These are phyloP conservation scores for Penstemon eatonii DNA, from an alignment of 257 asterid species.

Conservation along the genomic window DNA sequence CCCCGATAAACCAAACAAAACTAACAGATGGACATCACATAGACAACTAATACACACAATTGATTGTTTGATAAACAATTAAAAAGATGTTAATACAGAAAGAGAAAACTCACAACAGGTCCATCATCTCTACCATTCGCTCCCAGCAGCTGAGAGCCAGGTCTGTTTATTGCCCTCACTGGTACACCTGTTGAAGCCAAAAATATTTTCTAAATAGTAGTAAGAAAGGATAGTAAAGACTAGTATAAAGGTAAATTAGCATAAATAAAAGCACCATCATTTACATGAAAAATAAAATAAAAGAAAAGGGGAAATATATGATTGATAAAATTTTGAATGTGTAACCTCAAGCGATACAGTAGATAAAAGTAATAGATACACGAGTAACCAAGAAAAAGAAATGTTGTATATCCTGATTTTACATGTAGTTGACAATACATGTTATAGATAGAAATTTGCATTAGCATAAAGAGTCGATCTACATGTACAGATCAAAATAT, in stretches of 20 bases:
- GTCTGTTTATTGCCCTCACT: conserved; percentile 87
- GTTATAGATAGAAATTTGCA: neutral
- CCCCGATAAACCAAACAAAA: neutral
- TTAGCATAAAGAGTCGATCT: conserved; percentile 15
- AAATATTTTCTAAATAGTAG: neutral
- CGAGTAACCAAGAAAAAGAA: conserved; percentile 10
- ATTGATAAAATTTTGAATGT: conserved; percentile 7
- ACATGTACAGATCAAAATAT: conserved; percentile 18
- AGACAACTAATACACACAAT: conserved; percentile 9
- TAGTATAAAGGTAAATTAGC: neutral
- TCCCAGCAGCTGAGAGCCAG: conserved; percentile 85
- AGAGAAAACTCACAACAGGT: conserved; percentile 65
- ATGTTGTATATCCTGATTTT: neutral
- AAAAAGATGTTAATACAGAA: conserved; percentile 9
- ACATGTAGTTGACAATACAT: conserved; percentile 10
- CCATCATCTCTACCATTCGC: conserved; percentile 99
- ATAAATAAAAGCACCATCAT: conserved; percentile 10
- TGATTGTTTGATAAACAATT: conserved; percentile 9
- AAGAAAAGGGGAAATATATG: conserved; percentile 3
- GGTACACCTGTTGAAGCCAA: conserved; percentile 65
- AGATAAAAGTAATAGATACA: conserved; percentile 3
- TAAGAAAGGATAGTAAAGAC: conserved; percentile 9
- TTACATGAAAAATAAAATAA: conserved; percentile 12
- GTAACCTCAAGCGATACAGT: conserved; percentile 12
- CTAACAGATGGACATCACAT: neutral